A percentile compares a stretch with the other conserved stretches of the same genome.
Evolutionary conservation across 2,329 filamentous ascomycete species (phyloP).

Genomic region (Eutypella sp.): DNA sequence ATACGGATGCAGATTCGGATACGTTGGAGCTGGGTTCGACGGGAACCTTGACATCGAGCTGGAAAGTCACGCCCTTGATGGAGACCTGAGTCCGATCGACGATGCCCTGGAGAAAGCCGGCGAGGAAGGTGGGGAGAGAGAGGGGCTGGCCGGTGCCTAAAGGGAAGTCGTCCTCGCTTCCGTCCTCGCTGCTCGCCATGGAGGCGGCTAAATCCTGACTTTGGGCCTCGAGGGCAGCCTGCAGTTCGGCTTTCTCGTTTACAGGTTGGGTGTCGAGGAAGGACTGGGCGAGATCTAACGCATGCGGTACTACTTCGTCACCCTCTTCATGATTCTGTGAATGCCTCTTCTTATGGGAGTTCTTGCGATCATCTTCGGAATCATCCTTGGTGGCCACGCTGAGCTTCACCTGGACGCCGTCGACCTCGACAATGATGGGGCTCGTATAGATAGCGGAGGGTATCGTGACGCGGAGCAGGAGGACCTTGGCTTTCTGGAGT

Average conservation of each 20-base stretch:
- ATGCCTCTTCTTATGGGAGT: constrained; percentile 23
- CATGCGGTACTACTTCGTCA: constrained; percentile 57
- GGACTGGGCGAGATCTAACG: constrained; percentile 69
- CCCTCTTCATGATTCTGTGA: constrained; percentile 22
- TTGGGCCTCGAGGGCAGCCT: constrained; percentile 62
- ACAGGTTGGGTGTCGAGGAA: constrained; percentile 69
- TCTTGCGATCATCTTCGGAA: constrained; percentile 31
- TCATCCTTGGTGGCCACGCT: constrained; percentile 43
- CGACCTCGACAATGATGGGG: constrained; percentile 74
- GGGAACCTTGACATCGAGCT: constrained; percentile 57
- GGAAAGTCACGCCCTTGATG: constrained; percentile 61
- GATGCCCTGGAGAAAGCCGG: constrained; percentile 68
- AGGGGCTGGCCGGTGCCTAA: constrained; percentile 67
- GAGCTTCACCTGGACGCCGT: constrained; percentile 71
- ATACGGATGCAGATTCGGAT: too few relatives aligned
- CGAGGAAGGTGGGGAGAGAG: constrained; percentile 64
- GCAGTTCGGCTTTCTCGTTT: constrained; percentile 61
- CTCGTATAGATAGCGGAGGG: constrained; percentile 85
- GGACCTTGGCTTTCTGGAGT: constrained; percentile 68
- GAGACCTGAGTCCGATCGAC: constrained; percentile 65
- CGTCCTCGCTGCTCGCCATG: constrained; percentile 54
- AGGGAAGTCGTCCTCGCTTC: constrained; percentile 53
- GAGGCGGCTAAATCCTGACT: constrained; percentile 59
- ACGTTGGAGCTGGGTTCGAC: constrained; percentile 40
- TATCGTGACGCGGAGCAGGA: constrained; percentile 73